phyloP scores from a whole-genome alignment of 208 protist genomes.

The Endotrypanum monterogeii region DNA sequence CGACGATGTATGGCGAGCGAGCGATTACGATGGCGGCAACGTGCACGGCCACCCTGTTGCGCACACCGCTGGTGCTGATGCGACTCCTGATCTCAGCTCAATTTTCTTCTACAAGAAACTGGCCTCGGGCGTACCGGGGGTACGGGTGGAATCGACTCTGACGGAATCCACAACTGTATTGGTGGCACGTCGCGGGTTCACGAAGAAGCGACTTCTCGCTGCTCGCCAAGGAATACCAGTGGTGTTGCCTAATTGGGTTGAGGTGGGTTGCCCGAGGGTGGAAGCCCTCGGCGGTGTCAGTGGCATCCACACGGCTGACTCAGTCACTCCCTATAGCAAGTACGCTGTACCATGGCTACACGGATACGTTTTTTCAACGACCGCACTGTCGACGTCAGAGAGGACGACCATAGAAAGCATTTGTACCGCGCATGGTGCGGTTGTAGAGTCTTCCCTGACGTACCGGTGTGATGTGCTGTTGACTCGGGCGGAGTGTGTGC shows the following conservation, averaged over 20 bases:
- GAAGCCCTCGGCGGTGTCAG: neutral
- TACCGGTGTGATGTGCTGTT: slow-evolving; percentile 61
- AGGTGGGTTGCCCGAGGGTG: slow-evolving; percentile 11
- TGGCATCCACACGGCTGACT: neutral
- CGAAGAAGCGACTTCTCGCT: slow-evolving; percentile 67
- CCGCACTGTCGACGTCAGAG: slow-evolving; percentile 46
- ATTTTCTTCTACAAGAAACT: slow-evolving; percentile 6
- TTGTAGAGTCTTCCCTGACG: slow-evolving; percentile 37
- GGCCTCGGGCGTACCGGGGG: slow-evolving; percentile 24
- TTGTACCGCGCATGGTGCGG: slow-evolving; percentile 48
- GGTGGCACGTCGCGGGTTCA: slow-evolving; percentile 70
- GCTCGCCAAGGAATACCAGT: slow-evolving; percentile 52
- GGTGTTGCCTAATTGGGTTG: slow-evolving; percentile 59
- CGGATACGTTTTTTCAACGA: slow-evolving; percentile 69
- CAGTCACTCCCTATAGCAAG: neutral
- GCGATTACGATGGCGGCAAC: neutral
- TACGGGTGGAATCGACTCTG: slow-evolving; percentile 38
- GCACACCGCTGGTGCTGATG: neutral
- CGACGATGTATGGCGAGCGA: slow-evolving; percentile 25
- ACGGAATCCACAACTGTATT: slow-evolving; percentile 51
- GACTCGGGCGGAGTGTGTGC: slow-evolving; percentile 39
- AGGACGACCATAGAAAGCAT: slow-evolving; percentile 46
- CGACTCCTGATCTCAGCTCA: neutral
- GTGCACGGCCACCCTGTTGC: neutral
- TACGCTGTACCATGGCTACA: slow-evolving; percentile 53